phyloP scores from a whole-genome alignment of 2,329 filamentous ascomycete genomes.

The Canariomyces notabilis region DNA sequence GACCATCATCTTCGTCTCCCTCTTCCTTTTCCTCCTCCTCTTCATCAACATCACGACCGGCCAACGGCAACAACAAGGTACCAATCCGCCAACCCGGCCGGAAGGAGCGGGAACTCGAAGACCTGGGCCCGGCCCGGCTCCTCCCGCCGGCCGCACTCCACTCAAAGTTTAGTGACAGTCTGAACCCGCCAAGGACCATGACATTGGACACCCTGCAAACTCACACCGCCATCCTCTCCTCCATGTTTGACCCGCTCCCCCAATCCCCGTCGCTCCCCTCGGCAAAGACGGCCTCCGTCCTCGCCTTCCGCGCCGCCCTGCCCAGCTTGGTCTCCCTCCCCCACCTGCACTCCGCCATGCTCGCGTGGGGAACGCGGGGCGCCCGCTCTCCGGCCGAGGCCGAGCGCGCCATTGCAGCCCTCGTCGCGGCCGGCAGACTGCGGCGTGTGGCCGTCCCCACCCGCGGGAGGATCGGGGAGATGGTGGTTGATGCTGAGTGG shows the following conservation, averaged over 20 bases:
- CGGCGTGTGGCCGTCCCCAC: conserved; percentile 60
- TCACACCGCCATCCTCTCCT: conserved; percentile 54
- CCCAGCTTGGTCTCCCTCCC: conserved; percentile 62
- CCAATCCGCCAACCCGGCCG: no score
- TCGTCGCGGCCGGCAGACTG: conserved; percentile 52
- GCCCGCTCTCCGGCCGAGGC: conserved; percentile 53
- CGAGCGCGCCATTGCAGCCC: conserved; percentile 62
- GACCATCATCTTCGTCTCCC: conserved; percentile 3
- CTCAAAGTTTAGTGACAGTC: no score
- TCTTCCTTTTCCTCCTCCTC: conserved; percentile 4
- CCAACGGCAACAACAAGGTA: conserved; percentile 30
- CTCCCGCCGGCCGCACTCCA: conserved; percentile 41
- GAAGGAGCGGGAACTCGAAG: conserved; percentile 56
- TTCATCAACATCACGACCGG: conserved; percentile 13
- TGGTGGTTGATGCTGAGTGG: conserved; percentile 54
- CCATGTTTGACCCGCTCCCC: conserved; percentile 63
- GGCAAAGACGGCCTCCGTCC: conserved; percentile 55
- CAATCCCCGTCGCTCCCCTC: conserved; percentile 54
- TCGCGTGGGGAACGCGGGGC: conserved; percentile 15
- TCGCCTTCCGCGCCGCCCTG: conserved; percentile 54
- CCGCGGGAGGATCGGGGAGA: conserved; percentile 49
- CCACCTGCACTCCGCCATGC: conserved; percentile 60
- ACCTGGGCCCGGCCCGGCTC: conserved; percentile 52
- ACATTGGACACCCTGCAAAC: conserved; percentile 57
- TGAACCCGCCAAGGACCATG: no score